A percentile compares a stretch with the other conserved stretches of the same genome.
phyloP scores from a whole-genome alignment of 2,329 filamentous ascomycete species.

The Cytospora paraplurivora region DNA sequence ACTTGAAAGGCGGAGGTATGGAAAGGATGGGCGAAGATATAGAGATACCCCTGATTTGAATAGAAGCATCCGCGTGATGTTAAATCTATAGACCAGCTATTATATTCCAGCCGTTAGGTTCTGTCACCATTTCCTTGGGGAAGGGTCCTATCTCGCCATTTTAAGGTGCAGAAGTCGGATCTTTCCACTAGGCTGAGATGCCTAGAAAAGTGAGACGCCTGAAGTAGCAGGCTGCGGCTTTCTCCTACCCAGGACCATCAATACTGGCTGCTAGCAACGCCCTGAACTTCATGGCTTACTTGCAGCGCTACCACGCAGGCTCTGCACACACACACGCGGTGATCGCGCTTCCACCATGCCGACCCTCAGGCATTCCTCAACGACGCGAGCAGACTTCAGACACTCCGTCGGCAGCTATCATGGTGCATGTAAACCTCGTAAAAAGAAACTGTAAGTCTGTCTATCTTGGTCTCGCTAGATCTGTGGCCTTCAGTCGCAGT shows the following conservation, averaged over 20 bases:
- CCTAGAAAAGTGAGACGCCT: too few species aligned
- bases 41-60: conserved; percentile 10
- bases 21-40: not conserved
- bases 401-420: too few species aligned
- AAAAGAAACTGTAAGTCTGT: not conserved
- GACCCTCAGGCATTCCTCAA: not conserved
- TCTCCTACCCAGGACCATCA: too few species aligned
- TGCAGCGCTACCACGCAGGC: too few species aligned
- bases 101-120: not conserved
- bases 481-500: not conserved
- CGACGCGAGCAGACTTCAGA: not conserved
- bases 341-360: too few species aligned
- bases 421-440: not conserved
- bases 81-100: not conserved
- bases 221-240: too few species aligned
- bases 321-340: too few species aligned
- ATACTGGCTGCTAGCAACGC: too few species aligned
- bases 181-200: too few species aligned
- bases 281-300: too few species aligned
- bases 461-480: not conserved
- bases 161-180: too few species aligned
- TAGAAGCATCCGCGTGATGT: not conserved
- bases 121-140: not conserved
- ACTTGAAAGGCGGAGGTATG: not conserved
- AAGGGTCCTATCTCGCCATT: not conserved